A percentile compares a stretch with the other conserved stretches of the same genome.
Evolutionary conservation across 2,329 filamentous ascomycete genomes (phyloP).

Genomic region (Colletotrichum plurivorum): DNA sequence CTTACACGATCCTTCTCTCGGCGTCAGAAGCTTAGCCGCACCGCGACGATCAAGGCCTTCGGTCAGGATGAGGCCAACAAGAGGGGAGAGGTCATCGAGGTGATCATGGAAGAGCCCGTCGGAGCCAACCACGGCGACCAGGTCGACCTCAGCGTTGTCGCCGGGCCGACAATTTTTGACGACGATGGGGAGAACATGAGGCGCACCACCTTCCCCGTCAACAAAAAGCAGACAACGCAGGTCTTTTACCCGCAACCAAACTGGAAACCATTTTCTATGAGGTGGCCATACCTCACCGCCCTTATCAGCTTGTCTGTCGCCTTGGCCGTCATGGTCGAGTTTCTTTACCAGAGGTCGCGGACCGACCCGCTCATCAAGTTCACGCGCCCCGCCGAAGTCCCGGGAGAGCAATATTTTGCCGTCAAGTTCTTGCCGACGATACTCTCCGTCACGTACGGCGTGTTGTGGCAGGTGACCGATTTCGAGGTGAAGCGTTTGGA

Average conservation of each 20-base stretch:
- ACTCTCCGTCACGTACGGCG: constrained; percentile 72
- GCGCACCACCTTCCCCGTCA: constrained; percentile 54
- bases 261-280: constrained; percentile 78
- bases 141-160: constrained; percentile 67
- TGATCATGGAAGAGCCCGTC: constrained; percentile 61
- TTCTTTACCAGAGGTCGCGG: constrained; percentile 66
- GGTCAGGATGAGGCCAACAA: constrained; percentile 73
- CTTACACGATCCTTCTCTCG: constrained; percentile 60
- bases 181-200: constrained; percentile 49
- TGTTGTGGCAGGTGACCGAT: constrained; percentile 77
- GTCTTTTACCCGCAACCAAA: constrained; percentile 75
- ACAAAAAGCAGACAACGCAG: constrained; percentile 56
- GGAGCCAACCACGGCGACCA: constrained; percentile 46
- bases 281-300: constrained; percentile 70
- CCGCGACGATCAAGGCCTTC: constrained; percentile 61
- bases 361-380: constrained; percentile 64
- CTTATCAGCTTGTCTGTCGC: constrained; percentile 68
- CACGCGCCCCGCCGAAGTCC: constrained; percentile 63
- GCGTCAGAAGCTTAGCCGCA: constrained; percentile 48
- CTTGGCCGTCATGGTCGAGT: constrained; percentile 67
- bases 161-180: constrained; percentile 54
- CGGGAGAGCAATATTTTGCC: constrained; percentile 68
- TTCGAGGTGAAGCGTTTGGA: constrained; percentile 78
- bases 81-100: constrained; percentile 71
- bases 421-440: constrained; percentile 76